These are phyloP conservation scores for Micractinium conductrix DNA, from an alignment of 139 green algal genomes.

Conservation along the genomic window DNA sequence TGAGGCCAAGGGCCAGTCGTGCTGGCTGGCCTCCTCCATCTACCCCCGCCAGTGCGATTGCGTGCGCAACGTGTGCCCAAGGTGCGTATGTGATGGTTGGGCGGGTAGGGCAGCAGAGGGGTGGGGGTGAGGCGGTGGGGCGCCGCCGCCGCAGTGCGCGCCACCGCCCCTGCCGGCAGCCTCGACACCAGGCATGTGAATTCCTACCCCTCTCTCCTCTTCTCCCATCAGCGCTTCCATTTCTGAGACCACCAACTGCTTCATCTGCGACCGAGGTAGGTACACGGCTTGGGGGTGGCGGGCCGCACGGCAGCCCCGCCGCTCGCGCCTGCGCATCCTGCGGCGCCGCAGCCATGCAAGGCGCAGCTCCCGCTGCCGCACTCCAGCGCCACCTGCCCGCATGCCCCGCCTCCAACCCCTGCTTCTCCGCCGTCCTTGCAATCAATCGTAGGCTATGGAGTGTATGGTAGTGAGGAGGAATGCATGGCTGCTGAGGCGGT, in stretches of 20 bases:
- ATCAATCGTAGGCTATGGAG: constrained; percentile 9
- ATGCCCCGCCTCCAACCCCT: neutral
- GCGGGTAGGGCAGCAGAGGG: no score
- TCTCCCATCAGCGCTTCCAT: neutral
- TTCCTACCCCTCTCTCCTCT: no score
- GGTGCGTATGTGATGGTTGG: no score
- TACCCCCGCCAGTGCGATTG: constrained; percentile 26
- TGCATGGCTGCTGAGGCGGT: constrained; percentile 18
- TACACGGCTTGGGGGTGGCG: no score
- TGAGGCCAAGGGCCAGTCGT: neutral
- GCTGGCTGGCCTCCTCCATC: neutral
- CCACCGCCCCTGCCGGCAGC: no score
- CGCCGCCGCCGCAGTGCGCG: no score
- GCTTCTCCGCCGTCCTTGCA: neutral
- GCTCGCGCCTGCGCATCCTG: no score
- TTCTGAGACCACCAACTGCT: constrained; percentile 27
- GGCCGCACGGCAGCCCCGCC: no score
- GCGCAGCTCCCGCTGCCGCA: neutral
- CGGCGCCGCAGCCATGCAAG: neutral
- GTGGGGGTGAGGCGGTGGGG: no score
- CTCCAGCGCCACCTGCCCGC: neutral
- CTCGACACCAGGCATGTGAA: no score
- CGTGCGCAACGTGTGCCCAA: constrained; percentile 25
- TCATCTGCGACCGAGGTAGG: constrained; percentile 34
- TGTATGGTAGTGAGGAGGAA: constrained; percentile 23